Evolutionary conservation across 2,329 filamentous ascomycete species (phyloP).

Genomic region (Knufia petricola): DNA sequence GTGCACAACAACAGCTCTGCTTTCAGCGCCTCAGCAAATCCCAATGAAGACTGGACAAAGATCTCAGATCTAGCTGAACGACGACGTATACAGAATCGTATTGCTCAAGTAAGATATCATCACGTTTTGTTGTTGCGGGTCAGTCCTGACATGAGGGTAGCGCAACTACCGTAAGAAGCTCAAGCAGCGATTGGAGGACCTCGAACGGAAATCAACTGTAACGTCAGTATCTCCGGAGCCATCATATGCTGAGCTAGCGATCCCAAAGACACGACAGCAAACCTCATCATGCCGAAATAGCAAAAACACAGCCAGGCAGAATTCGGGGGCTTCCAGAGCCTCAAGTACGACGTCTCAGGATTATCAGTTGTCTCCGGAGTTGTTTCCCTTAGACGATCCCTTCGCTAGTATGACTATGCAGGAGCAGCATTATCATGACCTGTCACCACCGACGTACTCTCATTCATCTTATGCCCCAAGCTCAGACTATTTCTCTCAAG

Average conservation of each 20-base stretch:
- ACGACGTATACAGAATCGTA: conserved; percentile 89
- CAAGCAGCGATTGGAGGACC: conserved; percentile 57
- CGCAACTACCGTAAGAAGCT: conserved; percentile 49
- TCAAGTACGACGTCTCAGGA: conserved; percentile 15
- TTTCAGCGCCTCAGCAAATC: conserved; percentile 87
- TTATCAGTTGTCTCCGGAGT: conserved; percentile 19
- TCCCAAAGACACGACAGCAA: neutral
- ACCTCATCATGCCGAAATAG: neutral
- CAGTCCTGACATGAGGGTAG: conserved; percentile 22
- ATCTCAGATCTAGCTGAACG: conserved; percentile 94
- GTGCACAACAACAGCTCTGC: conserved; percentile 79
- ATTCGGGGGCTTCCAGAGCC: conserved; percentile 12
- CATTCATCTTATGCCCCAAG: conserved; percentile 19
- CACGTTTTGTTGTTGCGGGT: neutral
- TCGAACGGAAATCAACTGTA: conserved; percentile 52
- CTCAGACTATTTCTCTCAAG: conserved; percentile 15
- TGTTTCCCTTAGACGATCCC: conserved; percentile 20
- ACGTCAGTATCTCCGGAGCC: conserved; percentile 54
- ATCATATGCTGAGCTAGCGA: conserved; percentile 29
- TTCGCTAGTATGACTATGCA: conserved; percentile 9
- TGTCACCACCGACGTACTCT: conserved; percentile 16
- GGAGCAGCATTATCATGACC: conserved; percentile 13
- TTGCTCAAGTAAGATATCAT: conserved; percentile 59
- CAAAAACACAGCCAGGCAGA: conserved; percentile 15
- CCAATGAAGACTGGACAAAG: conserved; percentile 98